These are phyloP conservation scores for Thalia dealbata DNA, from an alignment of 176 grass and related monocot genomes.

Conservation along the genomic window DNA sequence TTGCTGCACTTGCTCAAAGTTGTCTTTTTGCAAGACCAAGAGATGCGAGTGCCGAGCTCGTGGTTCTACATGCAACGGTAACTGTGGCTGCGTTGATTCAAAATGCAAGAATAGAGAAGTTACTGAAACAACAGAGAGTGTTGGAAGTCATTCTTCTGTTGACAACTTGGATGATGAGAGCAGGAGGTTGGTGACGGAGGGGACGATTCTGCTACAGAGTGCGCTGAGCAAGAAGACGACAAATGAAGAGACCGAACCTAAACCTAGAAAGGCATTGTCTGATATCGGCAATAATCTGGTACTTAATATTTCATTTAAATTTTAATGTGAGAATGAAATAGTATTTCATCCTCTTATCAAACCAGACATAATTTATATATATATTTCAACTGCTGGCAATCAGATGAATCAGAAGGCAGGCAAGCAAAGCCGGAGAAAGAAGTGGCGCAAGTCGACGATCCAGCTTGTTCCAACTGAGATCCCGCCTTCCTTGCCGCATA, in stretches of 20 bases:
- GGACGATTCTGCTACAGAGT: slow-evolving; percentile 40
- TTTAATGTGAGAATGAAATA: too few relatives aligned
- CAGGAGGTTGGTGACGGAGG: slow-evolving; percentile 36
- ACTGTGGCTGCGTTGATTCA: slow-evolving; percentile 44
- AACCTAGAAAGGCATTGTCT: slow-evolving; percentile 47
- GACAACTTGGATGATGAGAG: slow-evolving; percentile 28
- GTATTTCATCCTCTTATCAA: too few relatives aligned
- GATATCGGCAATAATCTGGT: slow-evolving; percentile 58
- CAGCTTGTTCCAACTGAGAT: slow-evolving; percentile 39
- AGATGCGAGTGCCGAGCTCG: slow-evolving; percentile 62
- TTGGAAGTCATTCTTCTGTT: slow-evolving; percentile 24
- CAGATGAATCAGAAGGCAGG: slow-evolving; percentile 30
- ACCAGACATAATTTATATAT: too few relatives aligned
- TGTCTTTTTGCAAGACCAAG: slow-evolving; percentile 64
- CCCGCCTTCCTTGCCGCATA: slow-evolving; percentile 18
- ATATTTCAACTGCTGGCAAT: neutral
- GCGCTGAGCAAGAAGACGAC: slow-evolving; percentile 28
- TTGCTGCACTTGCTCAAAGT: slow-evolving; percentile 55
- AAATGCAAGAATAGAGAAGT: slow-evolving; percentile 66
- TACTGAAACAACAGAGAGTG: slow-evolving; percentile 12
- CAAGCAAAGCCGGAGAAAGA: slow-evolving; percentile 51
- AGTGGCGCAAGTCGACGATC: slow-evolving; percentile 63
- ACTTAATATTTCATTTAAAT: too few relatives aligned
- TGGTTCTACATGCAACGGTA: slow-evolving; percentile 32
- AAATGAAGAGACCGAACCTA: slow-evolving; percentile 14